phyloP scores from a whole-genome alignment of 75 land plant genomes.

The Pinus taeda region DNA sequence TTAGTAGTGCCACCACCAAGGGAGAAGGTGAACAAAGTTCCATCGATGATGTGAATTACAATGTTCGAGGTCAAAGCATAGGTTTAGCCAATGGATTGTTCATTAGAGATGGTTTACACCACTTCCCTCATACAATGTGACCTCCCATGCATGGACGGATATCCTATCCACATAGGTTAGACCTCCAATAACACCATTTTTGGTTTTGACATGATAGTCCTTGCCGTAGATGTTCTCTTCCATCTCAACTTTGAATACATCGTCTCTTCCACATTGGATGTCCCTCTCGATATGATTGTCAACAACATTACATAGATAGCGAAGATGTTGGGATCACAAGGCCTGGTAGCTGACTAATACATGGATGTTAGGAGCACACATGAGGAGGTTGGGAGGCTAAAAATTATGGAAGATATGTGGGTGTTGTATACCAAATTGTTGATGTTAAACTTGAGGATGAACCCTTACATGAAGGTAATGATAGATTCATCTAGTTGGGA shows the following conservation, averaged over 20 bases:
- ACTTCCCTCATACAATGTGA: conserved; percentile 74
- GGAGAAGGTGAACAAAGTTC: conserved; percentile 50
- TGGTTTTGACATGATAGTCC: conserved; percentile 67
- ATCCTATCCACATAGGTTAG: conserved; percentile 44
- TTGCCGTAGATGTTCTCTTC: conserved; percentile 76
- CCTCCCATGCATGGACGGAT: conserved; percentile 81
- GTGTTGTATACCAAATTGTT: conserved; percentile 67
- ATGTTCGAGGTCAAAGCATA: conserved; percentile 61
- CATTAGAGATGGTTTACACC: conserved; percentile 78
- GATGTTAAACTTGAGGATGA: conserved; percentile 44
- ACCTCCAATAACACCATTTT: conserved; percentile 60
- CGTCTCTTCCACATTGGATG: conserved; percentile 26
- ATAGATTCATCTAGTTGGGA: conserved; percentile 29
- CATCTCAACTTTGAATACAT: conserved; percentile 61
- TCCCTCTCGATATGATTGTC: conserved; percentile 29
- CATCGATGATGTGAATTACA: conserved; percentile 72
- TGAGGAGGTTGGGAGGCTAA: conserved; percentile 42
- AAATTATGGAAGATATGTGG: conserved; percentile 60
- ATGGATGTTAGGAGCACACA: conserved; percentile 39
- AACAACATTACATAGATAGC: conserved; percentile 60
- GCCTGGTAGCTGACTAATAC: conserved; percentile 69
- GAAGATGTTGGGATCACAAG: conserved; percentile 64
- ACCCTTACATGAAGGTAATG: conserved; percentile 16
- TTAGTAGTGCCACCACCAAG: no score
- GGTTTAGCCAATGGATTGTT: conserved; percentile 67